Percentiles rank a stretch among this genome's conserved stretches.
These are phyloP conservation scores for Stachybotrys chlorohalonatus DNA, from an alignment of 2,329 filamentous ascomycete species.

Conservation along the genomic window DNA sequence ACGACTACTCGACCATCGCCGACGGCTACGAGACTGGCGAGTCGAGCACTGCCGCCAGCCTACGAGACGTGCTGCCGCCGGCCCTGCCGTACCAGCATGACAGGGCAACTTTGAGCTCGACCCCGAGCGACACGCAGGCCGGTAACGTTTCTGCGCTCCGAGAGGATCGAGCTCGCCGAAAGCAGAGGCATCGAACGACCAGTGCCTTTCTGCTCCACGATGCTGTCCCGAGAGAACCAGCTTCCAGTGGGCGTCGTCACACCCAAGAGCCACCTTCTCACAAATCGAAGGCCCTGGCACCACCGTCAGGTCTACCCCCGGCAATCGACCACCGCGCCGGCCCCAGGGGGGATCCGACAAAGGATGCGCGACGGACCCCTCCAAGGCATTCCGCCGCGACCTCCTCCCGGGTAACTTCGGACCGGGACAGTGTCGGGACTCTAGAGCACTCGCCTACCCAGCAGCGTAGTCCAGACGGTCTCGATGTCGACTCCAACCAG, in stretches of 20 bases:
- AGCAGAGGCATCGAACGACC: constrained; percentile 33
- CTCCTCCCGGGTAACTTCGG: constrained; percentile 9
- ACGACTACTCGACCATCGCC: background rate
- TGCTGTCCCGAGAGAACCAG: constrained; percentile 23
- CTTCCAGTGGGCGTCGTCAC: constrained; percentile 18
- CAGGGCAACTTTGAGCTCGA: constrained; percentile 10
- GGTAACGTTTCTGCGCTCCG: constrained; percentile 10
- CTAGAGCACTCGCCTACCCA: constrained; percentile 6
- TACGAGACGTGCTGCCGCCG: constrained; percentile 2
- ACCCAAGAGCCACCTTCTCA: constrained; percentile 11
- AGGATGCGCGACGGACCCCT: background rate
- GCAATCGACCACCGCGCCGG: background rate
- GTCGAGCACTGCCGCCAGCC: constrained; percentile 23
- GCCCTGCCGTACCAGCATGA: background rate
- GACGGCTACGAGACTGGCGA: constrained; percentile 33
- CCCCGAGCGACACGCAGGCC: constrained; percentile 6
- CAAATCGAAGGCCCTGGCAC: constrained; percentile 10
- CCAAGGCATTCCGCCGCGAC: background rate
- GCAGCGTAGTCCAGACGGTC: constrained; percentile 7
- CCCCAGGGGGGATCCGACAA: background rate
- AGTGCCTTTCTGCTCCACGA: constrained; percentile 44
- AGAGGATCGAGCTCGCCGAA: constrained; percentile 17
- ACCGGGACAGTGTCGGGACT: constrained; percentile 4
- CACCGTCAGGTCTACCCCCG: constrained; percentile 1
- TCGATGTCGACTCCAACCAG: constrained; percentile 73